Evolutionary conservation across 2,329 filamentous ascomycete species (phyloP).

Genomic region (Orbilia javanica): DNA sequence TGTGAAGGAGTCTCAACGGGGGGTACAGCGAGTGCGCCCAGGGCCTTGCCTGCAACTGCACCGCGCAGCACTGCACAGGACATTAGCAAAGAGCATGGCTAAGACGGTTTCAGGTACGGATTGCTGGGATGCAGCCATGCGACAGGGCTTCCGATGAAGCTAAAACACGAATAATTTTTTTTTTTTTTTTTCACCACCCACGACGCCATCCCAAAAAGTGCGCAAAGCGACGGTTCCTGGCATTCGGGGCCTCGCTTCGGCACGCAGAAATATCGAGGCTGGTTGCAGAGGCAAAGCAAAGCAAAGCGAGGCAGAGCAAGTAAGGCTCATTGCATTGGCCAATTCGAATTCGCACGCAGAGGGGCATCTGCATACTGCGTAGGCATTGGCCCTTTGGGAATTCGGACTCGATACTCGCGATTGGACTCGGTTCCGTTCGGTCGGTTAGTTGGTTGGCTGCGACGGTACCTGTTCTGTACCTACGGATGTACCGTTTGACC

Average conservation of each 20-base stretch:
- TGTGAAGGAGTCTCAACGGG: conserved; percentile 13
- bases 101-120: conserved; percentile 58
- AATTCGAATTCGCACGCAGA: neutral
- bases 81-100: conserved; percentile 17
- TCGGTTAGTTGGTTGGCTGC: neutral
- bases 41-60: neutral
- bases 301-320: neutral
- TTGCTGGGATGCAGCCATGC: conserved; percentile 55
- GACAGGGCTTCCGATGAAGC: conserved; percentile 43
- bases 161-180: conserved; percentile 39
- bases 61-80: neutral
- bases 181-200: neutral
- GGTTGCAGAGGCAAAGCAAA: conserved; percentile 2
- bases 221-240: conserved; percentile 41
- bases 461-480: neutral
- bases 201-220: conserved; percentile 14
- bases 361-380: neutral
- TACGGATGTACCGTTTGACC: neutral
- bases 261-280: conserved; percentile 42
- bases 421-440: neutral
- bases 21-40: conserved; percentile 19
- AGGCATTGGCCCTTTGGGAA: neutral
- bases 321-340: neutral
- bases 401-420: no score
- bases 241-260: conserved; percentile 41